Percentiles rank a stretch among this genome's conserved stretches.
phyloP scores from a whole-genome alignment of 2,329 filamentous ascomycete species.

The Sarocladium oryzae region DNA sequence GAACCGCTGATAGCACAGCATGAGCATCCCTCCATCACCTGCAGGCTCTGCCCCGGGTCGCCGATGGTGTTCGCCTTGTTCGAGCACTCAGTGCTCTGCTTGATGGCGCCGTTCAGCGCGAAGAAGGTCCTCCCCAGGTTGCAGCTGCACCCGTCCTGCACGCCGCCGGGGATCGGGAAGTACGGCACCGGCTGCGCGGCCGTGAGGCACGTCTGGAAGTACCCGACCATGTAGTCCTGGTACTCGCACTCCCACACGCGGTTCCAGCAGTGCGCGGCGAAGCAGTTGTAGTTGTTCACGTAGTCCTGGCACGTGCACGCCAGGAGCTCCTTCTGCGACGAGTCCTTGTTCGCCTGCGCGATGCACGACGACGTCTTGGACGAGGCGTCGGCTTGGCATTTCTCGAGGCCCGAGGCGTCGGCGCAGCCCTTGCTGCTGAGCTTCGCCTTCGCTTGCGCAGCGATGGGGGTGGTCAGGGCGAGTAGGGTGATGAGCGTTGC shows the following conservation, averaged over 20 bases:
- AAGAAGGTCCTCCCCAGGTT: conserved; percentile 22
- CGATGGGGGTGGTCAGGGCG: background rate
- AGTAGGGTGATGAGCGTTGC: background rate
- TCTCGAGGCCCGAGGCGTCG: conserved; percentile 16
- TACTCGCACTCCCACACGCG: conserved; percentile 33
- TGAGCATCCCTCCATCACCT: conserved; percentile 22
- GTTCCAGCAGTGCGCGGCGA: conserved; percentile 31
- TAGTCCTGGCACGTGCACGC: conserved; percentile 20
- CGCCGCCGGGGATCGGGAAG: conserved; percentile 28
- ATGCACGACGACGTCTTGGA: conserved; percentile 13
- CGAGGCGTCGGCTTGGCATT: conserved; percentile 11
- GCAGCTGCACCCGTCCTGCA: conserved; percentile 25
- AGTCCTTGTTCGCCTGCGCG: conserved; percentile 13
- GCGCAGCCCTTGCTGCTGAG: conserved; percentile 14
- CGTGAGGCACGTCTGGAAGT: conserved; percentile 24
- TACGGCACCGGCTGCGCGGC: conserved; percentile 27
- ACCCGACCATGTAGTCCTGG: conserved; percentile 28
- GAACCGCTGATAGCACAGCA: conserved; percentile 29
- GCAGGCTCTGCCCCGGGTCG: conserved; percentile 14
- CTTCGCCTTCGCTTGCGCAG: background rate
- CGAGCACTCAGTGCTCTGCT: conserved; percentile 14
- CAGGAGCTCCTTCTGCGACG: conserved; percentile 13
- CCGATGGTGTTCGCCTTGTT: conserved; percentile 16
- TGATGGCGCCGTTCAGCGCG: conserved; percentile 15
- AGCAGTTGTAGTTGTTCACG: conserved; percentile 26